Conservation (phyloP, 805 yeast genomes). For the Candida coquimbonensis region DNA sequence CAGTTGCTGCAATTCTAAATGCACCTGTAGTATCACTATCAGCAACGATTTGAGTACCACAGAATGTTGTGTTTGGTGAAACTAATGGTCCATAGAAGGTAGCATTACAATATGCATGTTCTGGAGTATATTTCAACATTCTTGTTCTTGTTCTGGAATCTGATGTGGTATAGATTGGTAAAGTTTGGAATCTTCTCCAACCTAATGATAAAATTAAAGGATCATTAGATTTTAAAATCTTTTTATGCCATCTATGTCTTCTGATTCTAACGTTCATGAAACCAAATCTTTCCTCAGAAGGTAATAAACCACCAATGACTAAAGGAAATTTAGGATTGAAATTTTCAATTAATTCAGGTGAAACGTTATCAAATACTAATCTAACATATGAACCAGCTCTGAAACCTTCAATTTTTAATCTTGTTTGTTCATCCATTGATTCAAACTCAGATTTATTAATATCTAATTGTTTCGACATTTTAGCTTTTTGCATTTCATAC, state of each 20-base stretch:
- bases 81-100: conserved; percentile 96
- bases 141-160: conserved; percentile 97
- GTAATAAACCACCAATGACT: conserved; percentile 81
- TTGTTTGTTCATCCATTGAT: conserved; percentile 65
- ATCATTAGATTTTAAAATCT: conserved; percentile 90
- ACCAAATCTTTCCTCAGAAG: conserved; percentile 91
- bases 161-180: conserved; percentile 92
- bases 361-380: conserved; percentile 71
- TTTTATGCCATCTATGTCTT: conserved; percentile 98
- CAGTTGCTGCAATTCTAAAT: conserved; percentile 94
- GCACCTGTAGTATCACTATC: conserved; percentile 79
- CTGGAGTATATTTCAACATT: conserved; percentile 97
- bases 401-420: conserved; percentile 83
- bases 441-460: conserved; percentile 80
- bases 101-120: conserved; percentile 93
- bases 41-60: conserved; percentile 88
- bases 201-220: conserved; percentile 91
- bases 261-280: conserved; percentile 88
- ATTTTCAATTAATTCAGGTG: conserved; percentile 85
- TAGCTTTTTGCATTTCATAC: conserved; percentile 96
- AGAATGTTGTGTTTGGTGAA: conserved; percentile 95
- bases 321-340: conserved; percentile 83
- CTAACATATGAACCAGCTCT: conserved; percentile 93
- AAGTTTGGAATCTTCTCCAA: conserved; percentile 97
- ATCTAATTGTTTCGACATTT: conserved; percentile 92